Evolutionary conservation across 495 filamentous ascomycete genomes (phyloP).

Genomic region (Neurospora sp.): DNA sequence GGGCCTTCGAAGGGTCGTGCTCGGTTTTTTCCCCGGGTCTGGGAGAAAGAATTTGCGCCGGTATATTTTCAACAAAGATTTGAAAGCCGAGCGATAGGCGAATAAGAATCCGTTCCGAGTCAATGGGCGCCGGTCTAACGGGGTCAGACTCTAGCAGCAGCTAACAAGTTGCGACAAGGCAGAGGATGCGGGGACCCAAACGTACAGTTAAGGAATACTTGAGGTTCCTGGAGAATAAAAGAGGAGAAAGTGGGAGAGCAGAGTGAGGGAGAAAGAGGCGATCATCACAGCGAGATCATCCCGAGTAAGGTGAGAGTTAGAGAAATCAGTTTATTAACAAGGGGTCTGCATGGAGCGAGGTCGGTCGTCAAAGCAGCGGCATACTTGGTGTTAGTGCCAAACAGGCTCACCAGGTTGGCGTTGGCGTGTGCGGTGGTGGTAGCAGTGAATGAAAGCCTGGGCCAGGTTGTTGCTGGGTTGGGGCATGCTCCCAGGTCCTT

Average conservation of each 20-base stretch:
- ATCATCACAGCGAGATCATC: background rate
- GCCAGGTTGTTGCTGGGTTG: background rate
- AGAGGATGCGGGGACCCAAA: background rate
- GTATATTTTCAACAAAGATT: background rate
- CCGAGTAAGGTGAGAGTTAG: background rate
- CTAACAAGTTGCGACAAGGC: background rate
- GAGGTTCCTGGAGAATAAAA: background rate
- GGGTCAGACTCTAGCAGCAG: background rate
- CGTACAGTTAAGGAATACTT: background rate
- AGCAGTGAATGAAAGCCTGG: background rate
- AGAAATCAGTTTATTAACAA: background rate
- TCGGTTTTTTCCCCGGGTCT: background rate
- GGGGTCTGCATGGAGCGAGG: background rate
- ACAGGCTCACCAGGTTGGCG: background rate
- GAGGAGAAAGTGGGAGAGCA: background rate
- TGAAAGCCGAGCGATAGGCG: background rate
- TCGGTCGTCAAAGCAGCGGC: background rate
- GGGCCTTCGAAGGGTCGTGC: background rate
- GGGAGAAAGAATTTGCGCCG: background rate
- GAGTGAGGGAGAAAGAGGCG: background rate
- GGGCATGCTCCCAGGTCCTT: background rate
- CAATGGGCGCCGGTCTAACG: background rate
- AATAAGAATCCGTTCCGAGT: background rate
- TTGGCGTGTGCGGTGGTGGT: background rate
- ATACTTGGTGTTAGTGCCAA: background rate